phyloP scores from a whole-genome alignment of 2,329 filamentous ascomycete genomes.

The Ophiostoma tasmaniense region DNA sequence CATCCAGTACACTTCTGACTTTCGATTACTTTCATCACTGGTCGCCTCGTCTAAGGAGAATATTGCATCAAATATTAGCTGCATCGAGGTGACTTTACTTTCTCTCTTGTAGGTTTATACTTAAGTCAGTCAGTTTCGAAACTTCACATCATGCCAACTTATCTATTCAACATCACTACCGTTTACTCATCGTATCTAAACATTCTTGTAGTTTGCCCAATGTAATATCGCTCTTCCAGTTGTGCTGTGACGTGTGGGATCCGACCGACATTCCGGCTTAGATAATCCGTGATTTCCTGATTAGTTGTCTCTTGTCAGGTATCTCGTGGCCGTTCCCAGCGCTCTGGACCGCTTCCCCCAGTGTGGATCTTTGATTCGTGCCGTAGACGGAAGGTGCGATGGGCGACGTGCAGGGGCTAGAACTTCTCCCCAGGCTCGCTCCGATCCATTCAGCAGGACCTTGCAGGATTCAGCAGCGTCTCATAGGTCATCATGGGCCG shows the following conservation, averaged over 20 bases:
- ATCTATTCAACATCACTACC: not conserved
- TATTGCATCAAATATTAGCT: no score
- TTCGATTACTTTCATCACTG: not conserved
- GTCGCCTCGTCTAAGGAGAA: no score
- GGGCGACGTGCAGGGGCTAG: not conserved
- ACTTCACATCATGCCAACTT: not conserved
- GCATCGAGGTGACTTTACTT: no score
- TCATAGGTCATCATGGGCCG: not conserved
- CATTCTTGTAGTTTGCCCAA: not conserved
- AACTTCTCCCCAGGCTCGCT: not conserved
- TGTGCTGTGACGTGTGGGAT: not conserved
- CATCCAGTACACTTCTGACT: not conserved
- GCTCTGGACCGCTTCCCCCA: constrained; percentile 3
- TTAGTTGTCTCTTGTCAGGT: not conserved
- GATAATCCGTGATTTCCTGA: not conserved
- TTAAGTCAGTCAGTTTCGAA: no score
- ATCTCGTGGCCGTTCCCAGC: not conserved
- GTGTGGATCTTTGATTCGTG: not conserved
- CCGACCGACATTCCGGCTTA: not conserved
- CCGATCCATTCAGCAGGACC: not conserved
- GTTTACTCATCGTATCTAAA: not conserved
- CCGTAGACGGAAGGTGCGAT: not conserved
- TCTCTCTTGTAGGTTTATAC: no score
- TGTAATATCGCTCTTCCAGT: not conserved
- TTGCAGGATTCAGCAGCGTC: not conserved